phyloP scores from a whole-genome alignment of 441 rosid species.

The Geranium incanum region DNA sequence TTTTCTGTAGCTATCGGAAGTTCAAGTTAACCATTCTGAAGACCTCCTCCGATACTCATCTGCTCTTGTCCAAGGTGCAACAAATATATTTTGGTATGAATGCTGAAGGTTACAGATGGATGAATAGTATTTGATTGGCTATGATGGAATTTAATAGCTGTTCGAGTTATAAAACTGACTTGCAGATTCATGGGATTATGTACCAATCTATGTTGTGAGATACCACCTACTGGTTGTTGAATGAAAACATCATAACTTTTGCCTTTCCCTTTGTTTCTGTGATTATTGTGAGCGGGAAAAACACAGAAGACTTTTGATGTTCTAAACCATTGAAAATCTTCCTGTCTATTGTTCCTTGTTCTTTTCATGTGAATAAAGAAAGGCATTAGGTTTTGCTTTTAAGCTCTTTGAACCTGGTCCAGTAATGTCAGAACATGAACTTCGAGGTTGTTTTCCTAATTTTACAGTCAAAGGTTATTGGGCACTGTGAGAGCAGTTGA shows the following conservation, averaged over 20 bases:
- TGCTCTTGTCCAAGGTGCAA: constrained; percentile 95
- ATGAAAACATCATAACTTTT: background rate
- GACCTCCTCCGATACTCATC: constrained; percentile 83
- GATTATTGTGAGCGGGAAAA: background rate
- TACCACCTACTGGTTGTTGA: background rate
- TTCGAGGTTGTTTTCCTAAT: background rate
- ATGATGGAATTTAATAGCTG: constrained; percentile 8
- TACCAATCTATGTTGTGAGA: background rate
- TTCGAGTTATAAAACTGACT: background rate
- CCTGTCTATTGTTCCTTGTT: background rate
- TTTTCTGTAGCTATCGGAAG: constrained; percentile 73
- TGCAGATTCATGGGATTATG: background rate
- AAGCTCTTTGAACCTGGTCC: background rate
- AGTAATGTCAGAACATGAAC: background rate
- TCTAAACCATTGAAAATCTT: background rate
- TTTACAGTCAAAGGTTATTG: background rate
- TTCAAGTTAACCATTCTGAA: constrained; percentile 56
- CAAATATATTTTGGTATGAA: constrained; percentile 92
- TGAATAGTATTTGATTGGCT: constrained; percentile 14
- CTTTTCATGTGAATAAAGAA: background rate
- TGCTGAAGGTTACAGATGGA: constrained; percentile 5
- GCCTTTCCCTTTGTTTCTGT: background rate
- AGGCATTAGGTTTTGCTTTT: background rate
- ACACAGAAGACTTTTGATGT: background rate
- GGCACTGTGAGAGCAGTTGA: background rate